Conservation (phyloP, 23 red algal species). For the Gracilaria vermiculophylla region DNA sequence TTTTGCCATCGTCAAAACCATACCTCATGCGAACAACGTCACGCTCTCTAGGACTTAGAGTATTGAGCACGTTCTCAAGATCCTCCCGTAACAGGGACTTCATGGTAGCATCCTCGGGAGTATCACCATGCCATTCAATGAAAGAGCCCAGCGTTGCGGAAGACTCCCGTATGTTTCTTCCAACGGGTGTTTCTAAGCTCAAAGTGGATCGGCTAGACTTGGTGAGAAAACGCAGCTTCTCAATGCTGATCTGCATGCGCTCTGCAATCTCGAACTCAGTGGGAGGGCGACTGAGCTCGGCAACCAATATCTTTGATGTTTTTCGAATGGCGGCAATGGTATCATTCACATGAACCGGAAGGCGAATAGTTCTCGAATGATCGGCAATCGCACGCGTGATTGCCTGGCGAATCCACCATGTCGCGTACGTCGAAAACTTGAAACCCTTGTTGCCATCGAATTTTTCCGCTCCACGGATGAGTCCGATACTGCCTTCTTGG, state of each 20-base stretch:
- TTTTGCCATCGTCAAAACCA: slow-evolving; percentile 86
- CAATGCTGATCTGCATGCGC: slow-evolving; percentile 54
- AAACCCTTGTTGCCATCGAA: slow-evolving; percentile 94
- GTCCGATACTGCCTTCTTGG: slow-evolving; percentile 95
- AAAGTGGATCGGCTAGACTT: slow-evolving; percentile 54
- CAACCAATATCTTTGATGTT: slow-evolving; percentile 56
- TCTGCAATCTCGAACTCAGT: slow-evolving; percentile 77
- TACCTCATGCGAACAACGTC: slow-evolving; percentile 94
- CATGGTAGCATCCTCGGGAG: slow-evolving; percentile 72
- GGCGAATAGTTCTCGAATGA: slow-evolving; percentile 80
- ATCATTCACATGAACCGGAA: slow-evolving; percentile 99
- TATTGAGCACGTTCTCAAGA: slow-evolving; percentile 85
- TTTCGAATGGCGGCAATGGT: slow-evolving; percentile 74
- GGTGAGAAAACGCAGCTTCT: slow-evolving; percentile 85
- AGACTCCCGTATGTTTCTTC: slow-evolving; percentile 5
- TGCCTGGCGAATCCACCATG: slow-evolving; percentile 99
- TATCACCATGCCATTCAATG: slow-evolving; percentile 61
- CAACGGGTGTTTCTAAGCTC: slow-evolving; percentile 70
- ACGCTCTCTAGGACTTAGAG: slow-evolving; percentile 72
- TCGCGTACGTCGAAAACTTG: slow-evolving; percentile 97
- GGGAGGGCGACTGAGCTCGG: slow-evolving; percentile 74
- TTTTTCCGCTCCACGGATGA: slow-evolving; percentile 96
- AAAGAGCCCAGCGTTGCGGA: slow-evolving; percentile 74
- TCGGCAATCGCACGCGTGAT: slow-evolving; percentile 92
- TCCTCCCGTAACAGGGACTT: slow-evolving; percentile 80